Percentiles rank a stretch among this genome's conserved stretches.
phyloP scores from a whole-genome alignment of 2,329 filamentous ascomycete genomes.

The Colletotrichum simmondsii region DNA sequence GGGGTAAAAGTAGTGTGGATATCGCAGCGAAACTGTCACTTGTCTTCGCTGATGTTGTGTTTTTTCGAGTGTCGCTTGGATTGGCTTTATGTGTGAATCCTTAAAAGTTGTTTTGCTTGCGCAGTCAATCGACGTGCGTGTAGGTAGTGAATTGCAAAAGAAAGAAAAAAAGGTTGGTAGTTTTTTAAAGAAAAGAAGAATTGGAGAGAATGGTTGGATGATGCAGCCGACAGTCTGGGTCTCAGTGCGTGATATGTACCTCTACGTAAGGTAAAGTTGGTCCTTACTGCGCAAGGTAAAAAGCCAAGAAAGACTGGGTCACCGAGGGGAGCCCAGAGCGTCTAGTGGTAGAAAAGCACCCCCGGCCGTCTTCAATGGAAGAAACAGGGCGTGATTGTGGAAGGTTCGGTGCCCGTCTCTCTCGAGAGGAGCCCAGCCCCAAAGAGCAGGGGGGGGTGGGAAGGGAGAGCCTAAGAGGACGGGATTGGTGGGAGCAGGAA shows the following conservation, averaged over 20 bases:
- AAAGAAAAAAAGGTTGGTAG: neutral
- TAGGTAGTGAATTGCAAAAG: constrained; percentile 34
- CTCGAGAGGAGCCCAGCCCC: neutral
- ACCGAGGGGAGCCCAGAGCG: neutral
- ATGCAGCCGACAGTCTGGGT: neutral
- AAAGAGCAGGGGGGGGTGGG: neutral
- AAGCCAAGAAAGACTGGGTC: constrained; percentile 14
- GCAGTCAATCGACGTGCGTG: constrained; percentile 30
- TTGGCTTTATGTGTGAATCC: constrained; percentile 8
- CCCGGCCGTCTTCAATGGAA: constrained; percentile 28
- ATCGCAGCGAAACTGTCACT: neutral
- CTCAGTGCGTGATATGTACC: constrained; percentile 32
- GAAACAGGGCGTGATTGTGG: constrained; percentile 37
- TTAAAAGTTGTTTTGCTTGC: constrained; percentile 7
- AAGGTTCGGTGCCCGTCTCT: constrained; percentile 37
- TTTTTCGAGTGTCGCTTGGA: neutral
- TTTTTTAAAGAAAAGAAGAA: constrained; percentile 17
- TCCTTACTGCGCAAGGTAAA: constrained; percentile 16
- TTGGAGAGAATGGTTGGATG: constrained; percentile 21
- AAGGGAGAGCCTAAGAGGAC: neutral
- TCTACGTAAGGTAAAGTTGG: constrained; percentile 5
- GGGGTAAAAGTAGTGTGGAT: neutral
- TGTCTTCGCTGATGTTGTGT: neutral
- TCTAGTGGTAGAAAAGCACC: constrained; percentile 18
- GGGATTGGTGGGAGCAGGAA: neutral